Conservation (phyloP, 2,329 filamentous ascomycete genomes). For the Cordyceps cicadae region DNA sequence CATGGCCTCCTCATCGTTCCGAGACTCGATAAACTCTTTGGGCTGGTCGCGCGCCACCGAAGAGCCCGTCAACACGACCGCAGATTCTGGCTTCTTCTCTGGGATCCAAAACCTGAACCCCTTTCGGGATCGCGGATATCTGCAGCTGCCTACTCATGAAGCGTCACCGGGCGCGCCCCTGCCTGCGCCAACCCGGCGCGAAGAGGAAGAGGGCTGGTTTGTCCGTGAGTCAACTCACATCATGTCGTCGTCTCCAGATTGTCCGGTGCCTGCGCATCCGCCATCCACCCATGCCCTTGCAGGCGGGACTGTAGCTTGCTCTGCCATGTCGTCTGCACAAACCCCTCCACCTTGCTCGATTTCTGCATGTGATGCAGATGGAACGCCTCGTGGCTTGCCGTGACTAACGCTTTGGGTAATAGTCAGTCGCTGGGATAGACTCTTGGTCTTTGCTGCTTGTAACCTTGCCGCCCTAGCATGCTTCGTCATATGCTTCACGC, state of each 20-base stretch:
- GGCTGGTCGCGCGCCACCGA: constrained; percentile 90
- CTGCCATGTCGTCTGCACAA: constrained; percentile 30
- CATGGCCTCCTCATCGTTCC: constrained; percentile 85
- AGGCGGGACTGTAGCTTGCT: constrained; percentile 35
- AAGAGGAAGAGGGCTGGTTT: constrained; percentile 95
- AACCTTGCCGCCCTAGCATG: constrained; percentile 83
- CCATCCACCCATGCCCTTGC: constrained; percentile 21
- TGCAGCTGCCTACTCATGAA: constrained; percentile 81
- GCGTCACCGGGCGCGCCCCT: constrained; percentile 68
- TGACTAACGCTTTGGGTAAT: constrained; percentile 29
- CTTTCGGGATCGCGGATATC: constrained; percentile 78
- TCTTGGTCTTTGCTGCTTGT: constrained; percentile 86
- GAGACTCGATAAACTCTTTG: constrained; percentile 88
- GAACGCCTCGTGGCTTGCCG: constrained; percentile 35
- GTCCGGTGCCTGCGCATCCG: neutral
- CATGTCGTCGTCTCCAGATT: neutral
- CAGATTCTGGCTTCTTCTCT: constrained; percentile 66
- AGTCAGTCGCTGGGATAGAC: constrained; percentile 97
- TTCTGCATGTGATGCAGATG: constrained; percentile 34
- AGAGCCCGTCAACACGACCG: constrained; percentile 61
- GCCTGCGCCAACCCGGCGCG: constrained; percentile 72
- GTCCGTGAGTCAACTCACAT: constrained; percentile 60
- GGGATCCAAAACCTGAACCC: constrained; percentile 81
- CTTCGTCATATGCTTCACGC: constrained; percentile 86
- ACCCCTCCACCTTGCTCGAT: constrained; percentile 17